These are phyloP conservation scores for Meripilus lineatus DNA, from an alignment of 1,284 basidiomycete genomes.

Conservation along the genomic window DNA sequence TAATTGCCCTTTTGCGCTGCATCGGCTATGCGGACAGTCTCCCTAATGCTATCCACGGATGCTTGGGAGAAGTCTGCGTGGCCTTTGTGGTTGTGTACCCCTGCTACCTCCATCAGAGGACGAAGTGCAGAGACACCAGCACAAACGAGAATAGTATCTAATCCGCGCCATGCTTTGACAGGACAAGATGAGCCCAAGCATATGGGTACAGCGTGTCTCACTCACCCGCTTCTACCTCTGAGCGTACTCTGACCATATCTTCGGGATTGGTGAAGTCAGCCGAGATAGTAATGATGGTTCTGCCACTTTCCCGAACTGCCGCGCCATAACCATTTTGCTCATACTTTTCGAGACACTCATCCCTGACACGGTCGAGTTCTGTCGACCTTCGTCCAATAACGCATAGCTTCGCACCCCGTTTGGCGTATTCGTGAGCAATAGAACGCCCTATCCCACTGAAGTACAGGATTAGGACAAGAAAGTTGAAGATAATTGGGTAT, in stretches of 20 bases:
- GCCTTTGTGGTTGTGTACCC: slow-evolving; percentile 40
- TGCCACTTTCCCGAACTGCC: background rate
- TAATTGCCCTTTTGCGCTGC: slow-evolving; percentile 61
- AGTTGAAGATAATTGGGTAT: background rate
- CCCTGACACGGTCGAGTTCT: slow-evolving; percentile 54
- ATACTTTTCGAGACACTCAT: slow-evolving; percentile 47
- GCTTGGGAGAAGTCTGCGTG: slow-evolving; percentile 36
- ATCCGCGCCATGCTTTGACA: slow-evolving; percentile 64
- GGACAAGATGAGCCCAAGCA: background rate
- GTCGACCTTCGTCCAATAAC: slow-evolving; percentile 67
- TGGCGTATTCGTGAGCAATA: slow-evolving; percentile 70
- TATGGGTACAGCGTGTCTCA: slow-evolving; percentile 7
- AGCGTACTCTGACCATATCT: slow-evolving; percentile 65
- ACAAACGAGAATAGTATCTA: slow-evolving; percentile 82
- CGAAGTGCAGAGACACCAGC: slow-evolving; percentile 85
- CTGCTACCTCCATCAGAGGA: slow-evolving; percentile 73
- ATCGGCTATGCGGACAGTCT: slow-evolving; percentile 46
- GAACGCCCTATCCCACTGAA: slow-evolving; percentile 76
- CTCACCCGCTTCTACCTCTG: slow-evolving; percentile 53
- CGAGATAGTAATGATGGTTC: slow-evolving; percentile 32
- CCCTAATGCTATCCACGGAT: slow-evolving; percentile 43
- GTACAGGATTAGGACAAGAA: background rate
- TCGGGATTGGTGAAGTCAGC: slow-evolving; percentile 68
- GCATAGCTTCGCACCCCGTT: slow-evolving; percentile 71
- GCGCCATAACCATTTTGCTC: slow-evolving; percentile 12